Percentiles rank a stretch among this genome's conserved stretches.
These are phyloP conservation scores for Paspalum vaginatum DNA, from an alignment of 176 grass and related monocot species.

Conservation along the genomic window DNA sequence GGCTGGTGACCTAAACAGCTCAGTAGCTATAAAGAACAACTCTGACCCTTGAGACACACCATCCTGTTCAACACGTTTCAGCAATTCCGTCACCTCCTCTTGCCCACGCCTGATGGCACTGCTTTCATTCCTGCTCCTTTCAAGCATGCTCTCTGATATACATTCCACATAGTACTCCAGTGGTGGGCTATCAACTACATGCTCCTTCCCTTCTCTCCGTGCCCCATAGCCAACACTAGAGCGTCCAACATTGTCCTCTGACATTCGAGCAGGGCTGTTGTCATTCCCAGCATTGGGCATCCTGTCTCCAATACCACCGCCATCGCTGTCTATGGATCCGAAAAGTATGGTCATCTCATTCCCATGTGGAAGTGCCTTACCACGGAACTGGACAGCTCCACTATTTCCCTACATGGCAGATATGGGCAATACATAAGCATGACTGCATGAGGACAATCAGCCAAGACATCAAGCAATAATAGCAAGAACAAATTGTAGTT, in stretches of 20 bases:
- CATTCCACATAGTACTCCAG: background rate
- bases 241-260: background rate
- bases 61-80: background rate
- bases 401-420: background rate
- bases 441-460: background rate
- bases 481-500: background rate
- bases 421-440: background rate
- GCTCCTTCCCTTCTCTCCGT: background rate
- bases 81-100: background rate
- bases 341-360: background rate
- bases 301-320: background rate
- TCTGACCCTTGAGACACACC: background rate
- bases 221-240: background rate
- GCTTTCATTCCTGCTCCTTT: background rate
- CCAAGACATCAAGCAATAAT: background rate
- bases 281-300: background rate
- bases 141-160: background rate
- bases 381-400: background rate
- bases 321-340: background rate
- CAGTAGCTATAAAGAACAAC: slow-evolving; percentile 9
- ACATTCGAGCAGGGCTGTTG: too few species aligned
- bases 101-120: background rate
- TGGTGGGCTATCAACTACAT: slow-evolving; percentile 5
- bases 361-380: background rate
- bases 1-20: background rate